phyloP scores from a whole-genome alignment of 2,329 filamentous ascomycete genomes.

The Stenocarpella maydis region DNA sequence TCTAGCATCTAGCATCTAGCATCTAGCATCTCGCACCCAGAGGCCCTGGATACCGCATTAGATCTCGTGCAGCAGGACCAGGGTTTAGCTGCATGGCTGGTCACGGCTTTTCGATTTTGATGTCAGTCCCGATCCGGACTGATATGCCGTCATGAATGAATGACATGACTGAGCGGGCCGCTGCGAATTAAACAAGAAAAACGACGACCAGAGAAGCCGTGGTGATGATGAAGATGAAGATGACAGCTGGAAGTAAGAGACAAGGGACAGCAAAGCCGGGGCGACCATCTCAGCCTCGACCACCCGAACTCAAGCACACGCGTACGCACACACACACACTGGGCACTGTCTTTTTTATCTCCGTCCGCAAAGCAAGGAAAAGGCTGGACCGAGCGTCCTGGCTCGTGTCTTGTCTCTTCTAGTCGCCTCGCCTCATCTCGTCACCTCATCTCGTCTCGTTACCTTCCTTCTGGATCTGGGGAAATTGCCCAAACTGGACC shows the following conservation, averaged over 20 bases:
- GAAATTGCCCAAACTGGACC: conserved; percentile 24
- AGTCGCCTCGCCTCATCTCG: conserved; percentile 6
- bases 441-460: not conserved
- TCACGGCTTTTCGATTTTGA: conserved; percentile 11
- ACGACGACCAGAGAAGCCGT: not conserved
- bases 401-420: conserved; percentile 12
- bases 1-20: conserved; percentile 15
- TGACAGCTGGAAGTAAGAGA: not conserved
- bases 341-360: conserved; percentile 19
- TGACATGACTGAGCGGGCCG: not conserved
- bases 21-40: not conserved
- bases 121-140: conserved; percentile 3
- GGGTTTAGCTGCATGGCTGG: conserved; percentile 21
- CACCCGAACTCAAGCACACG: not conserved
- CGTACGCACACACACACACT: not conserved
- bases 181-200: not conserved
- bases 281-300: conserved; percentile 26
- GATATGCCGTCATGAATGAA: not conserved
- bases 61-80: conserved; percentile 24
- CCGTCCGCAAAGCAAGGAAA: conserved; percentile 25
- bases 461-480: conserved; percentile 26
- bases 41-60: conserved; percentile 22
- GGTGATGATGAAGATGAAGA: too few relatives aligned
- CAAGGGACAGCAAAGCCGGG: not conserved
- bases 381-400: conserved; percentile 31